A percentile compares a stretch with the other conserved stretches of the same genome.
Conservation (phyloP, 148 eudicot species). For the Diospyros lotus region DNA sequence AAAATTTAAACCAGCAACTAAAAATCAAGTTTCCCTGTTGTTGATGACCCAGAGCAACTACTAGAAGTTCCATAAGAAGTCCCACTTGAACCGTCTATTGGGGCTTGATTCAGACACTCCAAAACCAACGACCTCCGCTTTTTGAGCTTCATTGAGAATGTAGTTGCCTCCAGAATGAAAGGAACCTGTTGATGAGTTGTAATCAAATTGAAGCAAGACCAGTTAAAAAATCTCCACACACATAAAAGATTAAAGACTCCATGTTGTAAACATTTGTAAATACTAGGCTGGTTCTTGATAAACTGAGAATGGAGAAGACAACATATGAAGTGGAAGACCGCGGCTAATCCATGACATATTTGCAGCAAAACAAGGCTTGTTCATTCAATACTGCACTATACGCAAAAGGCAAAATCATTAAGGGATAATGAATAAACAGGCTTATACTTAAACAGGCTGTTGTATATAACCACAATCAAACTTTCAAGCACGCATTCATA, state of each 20-base stretch:
- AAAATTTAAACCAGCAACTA: constrained; percentile 13
- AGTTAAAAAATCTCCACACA: background rate
- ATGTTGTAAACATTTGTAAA: background rate
- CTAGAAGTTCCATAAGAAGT: constrained; percentile 71
- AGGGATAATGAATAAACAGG: background rate
- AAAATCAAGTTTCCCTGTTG: constrained; percentile 61
- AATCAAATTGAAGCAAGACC: background rate
- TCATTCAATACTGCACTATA: background rate
- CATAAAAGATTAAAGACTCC: too few species aligned
- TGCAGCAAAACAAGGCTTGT: background rate
- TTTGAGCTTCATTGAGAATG: constrained; percentile 81
- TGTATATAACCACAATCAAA: too few species aligned
- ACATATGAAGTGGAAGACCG: background rate
- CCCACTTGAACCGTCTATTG: constrained; percentile 88
- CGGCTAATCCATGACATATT: background rate
- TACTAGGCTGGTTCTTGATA: background rate
- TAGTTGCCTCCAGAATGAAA: constrained; percentile 72
- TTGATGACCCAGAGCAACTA: constrained; percentile 69
- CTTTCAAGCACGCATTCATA: background rate
- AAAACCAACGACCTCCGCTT: constrained; percentile 70
- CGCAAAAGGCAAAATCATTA: too few species aligned
- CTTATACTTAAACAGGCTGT: background rate
- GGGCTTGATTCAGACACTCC: constrained; percentile 96
- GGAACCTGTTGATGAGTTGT: constrained; percentile 57
- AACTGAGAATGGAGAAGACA: background rate